Evolutionary conservation across 805 yeast genomes (phyloP), one percentile per base, ranked within the genome.

Genomic region (Scheffersomyces spartinae): DNA sequence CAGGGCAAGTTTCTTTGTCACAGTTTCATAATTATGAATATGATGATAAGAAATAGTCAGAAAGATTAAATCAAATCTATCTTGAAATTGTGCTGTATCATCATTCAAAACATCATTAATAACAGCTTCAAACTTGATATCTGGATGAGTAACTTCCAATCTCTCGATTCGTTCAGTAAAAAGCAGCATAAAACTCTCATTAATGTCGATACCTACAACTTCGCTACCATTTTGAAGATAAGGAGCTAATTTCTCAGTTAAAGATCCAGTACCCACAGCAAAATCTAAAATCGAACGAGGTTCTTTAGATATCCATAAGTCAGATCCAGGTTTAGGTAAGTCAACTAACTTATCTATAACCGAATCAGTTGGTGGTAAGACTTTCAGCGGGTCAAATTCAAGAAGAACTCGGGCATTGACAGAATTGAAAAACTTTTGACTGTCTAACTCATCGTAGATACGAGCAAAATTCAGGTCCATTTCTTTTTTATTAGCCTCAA

Each of bases 221-320:
- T 47, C 45, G 5, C 51, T 31, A 4, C 34, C 26, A 3, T 26
- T 28, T 7, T 15, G 16, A 11, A 57, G 28, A 28, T 49, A 49
- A 3, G 56, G 57, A 5, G 43, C 44, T 13, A 59, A 25, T n/a
- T 39, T 40, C 26, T 41, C 35, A 3, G 56, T 47, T 10, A 58
- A 42, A 6, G 55, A 28, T 0, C 66, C 68, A 2, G 64, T 49
- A 3, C 68, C 68, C 30, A 65, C 60, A 1, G 64, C 66, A 38
- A 61, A 61, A 33, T 61, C 67, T 23, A 61, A 26, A 5, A 54
- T 20, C 18, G n/a, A n/a, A n/a, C n/a, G n/a, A n/a, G n/a, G n/a
- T n/a, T n/a, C n/a, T n/a, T n/a, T n/a, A n/a, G n/a, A n/a, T n/a
- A n/a, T n/a, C n/a, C n/a, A n/a, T n/a, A n/a, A n/a, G n/a, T n/a